Evolutionary conservation across 228 moss, liverwort and hornwort species (phyloP).

Genomic region (Sphagnum fallax): DNA sequence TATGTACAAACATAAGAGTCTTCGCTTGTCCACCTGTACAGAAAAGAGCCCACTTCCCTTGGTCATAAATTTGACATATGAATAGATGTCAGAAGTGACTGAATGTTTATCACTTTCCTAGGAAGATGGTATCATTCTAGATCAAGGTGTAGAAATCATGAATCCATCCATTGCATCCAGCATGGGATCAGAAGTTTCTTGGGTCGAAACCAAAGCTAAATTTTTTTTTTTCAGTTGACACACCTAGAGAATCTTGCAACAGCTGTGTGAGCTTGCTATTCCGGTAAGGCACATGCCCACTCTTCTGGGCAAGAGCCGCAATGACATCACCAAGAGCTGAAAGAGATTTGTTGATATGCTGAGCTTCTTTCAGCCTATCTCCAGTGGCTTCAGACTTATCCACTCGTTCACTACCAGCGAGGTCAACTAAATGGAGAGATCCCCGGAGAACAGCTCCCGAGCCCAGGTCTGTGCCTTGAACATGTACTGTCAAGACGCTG

Average conservation of each 20-base stretch:
- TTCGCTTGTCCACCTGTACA: constrained; percentile 77
- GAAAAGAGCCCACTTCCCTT: background rate
- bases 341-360: constrained; percentile 92
- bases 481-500: constrained; percentile 92
- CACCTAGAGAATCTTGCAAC: constrained; percentile 85
- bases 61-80: too few species aligned
- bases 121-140: too few species aligned
- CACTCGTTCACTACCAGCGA: constrained; percentile 93
- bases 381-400: constrained; percentile 96
- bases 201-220: too few species aligned
- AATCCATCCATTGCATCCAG: background rate
- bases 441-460: constrained; percentile 78
- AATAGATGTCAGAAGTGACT: too few species aligned
- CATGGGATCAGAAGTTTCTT: too few species aligned
- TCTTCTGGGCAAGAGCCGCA: constrained; percentile 80
- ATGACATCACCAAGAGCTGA: constrained; percentile 96
- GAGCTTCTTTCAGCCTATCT: constrained; percentile 93
- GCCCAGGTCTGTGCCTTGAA: constrained; percentile 66
- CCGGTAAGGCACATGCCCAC: constrained; percentile 83
- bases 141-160: too few species aligned
- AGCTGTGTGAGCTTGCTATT: constrained; percentile 97
- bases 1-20: constrained; percentile 94
- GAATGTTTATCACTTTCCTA: too few species aligned
- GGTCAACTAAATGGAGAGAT: constrained; percentile 88
- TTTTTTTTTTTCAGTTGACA: background rate